A percentile compares a stretch with the other conserved stretches of the same genome.
Evolutionary conservation across 2,329 filamentous ascomycete species (phyloP).

Genomic region (Bisporella sp.): DNA sequence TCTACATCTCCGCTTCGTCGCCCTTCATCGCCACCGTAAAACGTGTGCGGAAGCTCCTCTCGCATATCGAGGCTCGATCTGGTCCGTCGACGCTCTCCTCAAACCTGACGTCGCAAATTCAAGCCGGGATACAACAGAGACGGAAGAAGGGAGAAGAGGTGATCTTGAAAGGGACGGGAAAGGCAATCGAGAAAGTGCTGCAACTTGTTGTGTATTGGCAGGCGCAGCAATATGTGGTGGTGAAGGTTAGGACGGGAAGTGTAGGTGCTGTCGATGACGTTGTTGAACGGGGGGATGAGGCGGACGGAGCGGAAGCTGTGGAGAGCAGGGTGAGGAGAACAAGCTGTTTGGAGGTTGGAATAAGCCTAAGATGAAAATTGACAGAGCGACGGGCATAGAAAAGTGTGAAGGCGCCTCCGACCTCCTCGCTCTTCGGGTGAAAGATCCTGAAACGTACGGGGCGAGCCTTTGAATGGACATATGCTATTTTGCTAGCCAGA

Average conservation of each 20-base stretch:
- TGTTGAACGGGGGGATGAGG: conserved; percentile 9
- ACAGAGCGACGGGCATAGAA: too few species aligned
- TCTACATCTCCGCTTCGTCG: conserved; percentile 24
- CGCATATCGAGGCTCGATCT: conserved; percentile 18
- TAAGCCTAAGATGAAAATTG: conserved; percentile 15
- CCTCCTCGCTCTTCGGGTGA: too few species aligned
- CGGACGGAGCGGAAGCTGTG: conserved; percentile 10
- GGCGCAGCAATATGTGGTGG: conserved; percentile 19
- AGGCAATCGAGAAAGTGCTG: conserved; percentile 25
- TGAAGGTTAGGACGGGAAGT: conserved; percentile 24
- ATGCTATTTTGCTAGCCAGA: too few species aligned
- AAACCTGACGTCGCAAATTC: conserved; percentile 10
- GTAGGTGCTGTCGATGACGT: conserved; percentile 29
- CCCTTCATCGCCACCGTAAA: conserved; percentile 26
- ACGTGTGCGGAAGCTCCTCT: conserved; percentile 22
- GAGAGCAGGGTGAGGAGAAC: conserved; percentile 22
- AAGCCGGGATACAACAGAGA: conserved; percentile 10
- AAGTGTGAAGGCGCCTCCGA: too few species aligned
- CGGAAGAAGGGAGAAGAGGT: conserved; percentile 21
- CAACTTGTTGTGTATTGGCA: conserved; percentile 21
- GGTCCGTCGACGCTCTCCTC: conserved; percentile 11
- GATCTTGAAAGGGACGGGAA: conserved; percentile 26
- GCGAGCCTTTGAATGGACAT: too few species aligned
- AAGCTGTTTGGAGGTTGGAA: conserved; percentile 24
- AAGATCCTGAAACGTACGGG: too few species aligned